A percentile compares a stretch with the other conserved stretches of the same genome.
phyloP scores from a whole-genome alignment of 495 filamentous ascomycete species.

The Trichocladium antarcticum region DNA sequence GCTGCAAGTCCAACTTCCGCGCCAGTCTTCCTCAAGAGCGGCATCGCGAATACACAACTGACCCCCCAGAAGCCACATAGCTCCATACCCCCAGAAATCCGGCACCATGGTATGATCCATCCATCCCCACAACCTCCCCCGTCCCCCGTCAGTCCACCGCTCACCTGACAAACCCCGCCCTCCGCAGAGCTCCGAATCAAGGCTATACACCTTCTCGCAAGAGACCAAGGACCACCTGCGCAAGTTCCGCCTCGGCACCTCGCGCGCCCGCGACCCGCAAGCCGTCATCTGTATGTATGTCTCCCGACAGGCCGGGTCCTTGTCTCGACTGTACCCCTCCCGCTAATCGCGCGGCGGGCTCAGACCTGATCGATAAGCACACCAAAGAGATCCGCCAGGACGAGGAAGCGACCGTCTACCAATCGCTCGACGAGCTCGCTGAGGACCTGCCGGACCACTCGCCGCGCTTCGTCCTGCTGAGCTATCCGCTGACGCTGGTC shows the following conservation, averaged over 20 bases:
- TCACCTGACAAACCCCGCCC: too few relatives aligned
- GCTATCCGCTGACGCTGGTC: conserved; percentile 79
- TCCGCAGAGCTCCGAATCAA: conserved; percentile 61
- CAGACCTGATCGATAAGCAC: conserved; percentile 76
- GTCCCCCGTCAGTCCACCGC: background rate
- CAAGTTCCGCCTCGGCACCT: conserved; percentile 87
- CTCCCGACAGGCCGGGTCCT: conserved; percentile 10
- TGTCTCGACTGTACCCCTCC: background rate
- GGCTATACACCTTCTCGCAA: conserved; percentile 85
- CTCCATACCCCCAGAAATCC: background rate
- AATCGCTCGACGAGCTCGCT: conserved; percentile 60
- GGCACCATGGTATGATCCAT: conserved; percentile 2
- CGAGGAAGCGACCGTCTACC: conserved; percentile 60
- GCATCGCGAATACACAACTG: too few relatives aligned
- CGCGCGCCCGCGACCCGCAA: conserved; percentile 75
- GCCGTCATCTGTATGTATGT: conserved; percentile 80
- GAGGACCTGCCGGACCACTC: conserved; percentile 91
- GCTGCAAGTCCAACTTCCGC: background rate
- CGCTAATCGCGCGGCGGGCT: conserved; percentile 10
- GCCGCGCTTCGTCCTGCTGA: conserved; percentile 79
- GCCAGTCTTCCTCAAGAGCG: too few relatives aligned
- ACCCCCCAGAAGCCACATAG: too few relatives aligned
- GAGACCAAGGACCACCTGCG: conserved; percentile 77
- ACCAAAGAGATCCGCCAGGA: conserved; percentile 78
- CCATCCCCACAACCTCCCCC: too few relatives aligned